These are phyloP conservation scores for Phoenix roebelenii DNA, from an alignment of 176 grass and related monocot genomes.

Conservation along the genomic window DNA sequence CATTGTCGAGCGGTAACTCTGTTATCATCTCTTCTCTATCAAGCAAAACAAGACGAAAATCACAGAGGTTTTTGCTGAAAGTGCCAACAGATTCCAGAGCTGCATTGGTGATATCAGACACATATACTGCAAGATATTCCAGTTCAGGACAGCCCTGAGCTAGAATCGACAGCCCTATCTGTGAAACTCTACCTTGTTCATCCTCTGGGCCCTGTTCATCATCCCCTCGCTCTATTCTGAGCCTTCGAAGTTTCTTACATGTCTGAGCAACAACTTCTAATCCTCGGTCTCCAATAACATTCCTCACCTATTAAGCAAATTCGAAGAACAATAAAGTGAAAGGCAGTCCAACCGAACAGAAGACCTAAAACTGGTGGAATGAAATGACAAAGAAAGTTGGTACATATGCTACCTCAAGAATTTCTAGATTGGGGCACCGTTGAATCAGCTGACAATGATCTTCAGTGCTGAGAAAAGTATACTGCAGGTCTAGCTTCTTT, in stretches of 20 bases:
- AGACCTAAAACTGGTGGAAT: not conserved
- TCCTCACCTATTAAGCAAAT: constrained; percentile 46
- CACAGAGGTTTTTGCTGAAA: constrained; percentile 63
- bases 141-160: constrained; percentile 66
- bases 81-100: constrained; percentile 72
- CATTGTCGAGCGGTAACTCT: constrained; percentile 71
- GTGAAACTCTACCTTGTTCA: constrained; percentile 68
- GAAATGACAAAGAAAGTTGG: constrained; percentile 10
- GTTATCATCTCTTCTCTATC: constrained; percentile 65
- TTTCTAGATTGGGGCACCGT: constrained; percentile 77
- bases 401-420: constrained; percentile 55
- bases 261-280: constrained; percentile 77
- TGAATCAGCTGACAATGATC: constrained; percentile 90
- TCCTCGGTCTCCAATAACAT: constrained; percentile 88
- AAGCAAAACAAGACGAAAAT: constrained; percentile 93
- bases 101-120: constrained; percentile 92
- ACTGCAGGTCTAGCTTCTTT: constrained; percentile 90
- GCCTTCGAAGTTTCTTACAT: constrained; percentile 84
- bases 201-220: constrained; percentile 85
- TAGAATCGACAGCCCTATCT: constrained; percentile 58
- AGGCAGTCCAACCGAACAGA: no score
- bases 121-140: constrained; percentile 72
- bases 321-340: not conserved
- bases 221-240: constrained; percentile 84
- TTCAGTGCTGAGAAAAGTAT: constrained; percentile 67